A percentile compares a stretch with the other conserved stretches of the same genome.
Evolutionary conservation across 371 early-diverging fungal species (phyloP).

Genomic region (Circinella umbellata): DNA sequence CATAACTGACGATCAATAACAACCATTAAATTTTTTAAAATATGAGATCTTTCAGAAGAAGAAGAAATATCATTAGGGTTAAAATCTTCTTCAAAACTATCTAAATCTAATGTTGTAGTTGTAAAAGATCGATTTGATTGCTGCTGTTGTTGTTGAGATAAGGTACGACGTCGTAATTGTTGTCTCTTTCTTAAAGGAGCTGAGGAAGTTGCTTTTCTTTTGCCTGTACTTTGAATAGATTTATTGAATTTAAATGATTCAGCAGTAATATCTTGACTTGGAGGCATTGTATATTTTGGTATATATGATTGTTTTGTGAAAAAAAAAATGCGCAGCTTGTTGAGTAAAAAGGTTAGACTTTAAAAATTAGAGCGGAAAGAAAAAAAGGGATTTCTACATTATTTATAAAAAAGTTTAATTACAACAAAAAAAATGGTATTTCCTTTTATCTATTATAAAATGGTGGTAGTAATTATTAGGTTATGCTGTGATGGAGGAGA

Average conservation of each 20-base stretch:
- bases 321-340: background rate
- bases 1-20: conserved; percentile 15
- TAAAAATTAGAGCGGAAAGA: too few relatives aligned
- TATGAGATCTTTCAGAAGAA: conserved; percentile 1
- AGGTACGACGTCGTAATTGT: background rate
- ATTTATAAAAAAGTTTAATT: too few relatives aligned
- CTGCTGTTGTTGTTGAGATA: background rate
- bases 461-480: background rate
- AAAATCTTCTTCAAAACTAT: conserved; percentile 4
- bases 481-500: background rate
- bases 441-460: too few relatives aligned
- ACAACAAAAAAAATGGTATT: too few relatives aligned
- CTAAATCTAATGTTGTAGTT: background rate
- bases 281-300: background rate
- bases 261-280: background rate
- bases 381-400: too few relatives aligned
- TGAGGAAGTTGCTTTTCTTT: background rate
- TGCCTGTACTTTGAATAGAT: background rate
- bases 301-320: background rate
- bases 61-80: background rate
- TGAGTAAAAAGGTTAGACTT: background rate
- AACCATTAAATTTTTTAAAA: conserved; percentile 6
- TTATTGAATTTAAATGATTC: background rate
- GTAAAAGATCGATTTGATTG: conserved; percentile 1
- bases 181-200: background rate